These are phyloP conservation scores for Oenanthe javanica DNA, from an alignment of 140 eudicot genomes.

Conservation along the genomic window DNA sequence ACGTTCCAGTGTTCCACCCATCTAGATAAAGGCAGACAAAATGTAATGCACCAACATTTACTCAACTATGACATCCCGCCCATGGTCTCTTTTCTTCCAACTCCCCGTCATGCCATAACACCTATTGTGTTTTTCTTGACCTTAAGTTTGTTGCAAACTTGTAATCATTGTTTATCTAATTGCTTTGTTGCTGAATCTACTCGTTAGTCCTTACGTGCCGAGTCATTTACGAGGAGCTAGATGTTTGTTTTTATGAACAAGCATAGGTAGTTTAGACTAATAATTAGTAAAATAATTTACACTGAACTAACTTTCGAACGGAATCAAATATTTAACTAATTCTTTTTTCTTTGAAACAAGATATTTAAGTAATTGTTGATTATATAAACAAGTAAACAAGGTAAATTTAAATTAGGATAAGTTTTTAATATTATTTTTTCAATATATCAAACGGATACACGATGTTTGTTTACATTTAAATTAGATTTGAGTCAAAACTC, in stretches of 20 bases:
- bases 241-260: background rate
- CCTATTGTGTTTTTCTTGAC: background rate
- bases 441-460: no score
- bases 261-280: background rate
- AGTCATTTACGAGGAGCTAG: background rate
- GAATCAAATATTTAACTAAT: no score
- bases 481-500: no score
- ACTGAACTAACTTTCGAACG: background rate
- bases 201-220: background rate
- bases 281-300: background rate
- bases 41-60: background rate
- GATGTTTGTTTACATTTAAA: no score
- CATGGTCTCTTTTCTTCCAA: background rate
- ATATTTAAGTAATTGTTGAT: no score
- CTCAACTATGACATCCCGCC: background rate
- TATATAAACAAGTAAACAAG: no score
- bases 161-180: background rate
- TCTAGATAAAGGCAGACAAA: background rate
- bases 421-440: no score
- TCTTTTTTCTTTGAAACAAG: no score
- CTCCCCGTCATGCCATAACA: background rate
- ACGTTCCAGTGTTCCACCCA: constrained; percentile 1
- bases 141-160: background rate
- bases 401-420: no score
- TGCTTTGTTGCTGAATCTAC: background rate